Evolutionary conservation across 2,329 filamentous ascomycete genomes (phyloP).

Genomic region (Xylaria hypoxylon): DNA sequence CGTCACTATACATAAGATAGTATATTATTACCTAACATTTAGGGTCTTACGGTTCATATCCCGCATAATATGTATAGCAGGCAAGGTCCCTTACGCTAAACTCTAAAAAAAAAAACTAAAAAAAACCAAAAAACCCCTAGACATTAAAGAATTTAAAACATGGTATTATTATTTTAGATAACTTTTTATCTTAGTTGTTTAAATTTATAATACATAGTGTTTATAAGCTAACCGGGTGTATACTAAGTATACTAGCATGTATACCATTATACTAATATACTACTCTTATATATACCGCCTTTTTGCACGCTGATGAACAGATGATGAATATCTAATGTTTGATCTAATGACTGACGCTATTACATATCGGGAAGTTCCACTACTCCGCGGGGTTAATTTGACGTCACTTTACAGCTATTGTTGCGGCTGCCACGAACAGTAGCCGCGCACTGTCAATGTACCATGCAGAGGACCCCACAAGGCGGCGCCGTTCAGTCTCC

Average conservation of each 20-base stretch:
- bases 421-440: conserved; percentile 13
- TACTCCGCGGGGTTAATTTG: conserved; percentile 7
- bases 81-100: too few species aligned
- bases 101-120: too few species aligned
- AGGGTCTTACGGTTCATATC: not conserved
- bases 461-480: conserved; percentile 7
- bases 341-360: not conserved
- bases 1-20: too few species aligned
- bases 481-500: conserved; percentile 7
- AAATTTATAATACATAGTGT: not conserved
- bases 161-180: not conserved
- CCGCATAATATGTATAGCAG: not conserved
- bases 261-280: too few species aligned
- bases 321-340: too few species aligned
- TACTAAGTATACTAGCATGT: too few species aligned
- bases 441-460: not conserved
- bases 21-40: not conserved
- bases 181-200: not conserved
- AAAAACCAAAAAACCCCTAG: too few species aligned
- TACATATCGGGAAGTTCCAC: conserved; percentile 8
- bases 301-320: too few species aligned
- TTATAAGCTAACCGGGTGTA: too few species aligned
- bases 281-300: too few species aligned
- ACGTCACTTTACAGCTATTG: conserved; percentile 27
- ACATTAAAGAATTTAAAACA: too few species aligned